These are phyloP conservation scores for Meyerozyma sp. DNA, from an alignment of 1,139 yeast genomes.

Conservation along the genomic window DNA sequence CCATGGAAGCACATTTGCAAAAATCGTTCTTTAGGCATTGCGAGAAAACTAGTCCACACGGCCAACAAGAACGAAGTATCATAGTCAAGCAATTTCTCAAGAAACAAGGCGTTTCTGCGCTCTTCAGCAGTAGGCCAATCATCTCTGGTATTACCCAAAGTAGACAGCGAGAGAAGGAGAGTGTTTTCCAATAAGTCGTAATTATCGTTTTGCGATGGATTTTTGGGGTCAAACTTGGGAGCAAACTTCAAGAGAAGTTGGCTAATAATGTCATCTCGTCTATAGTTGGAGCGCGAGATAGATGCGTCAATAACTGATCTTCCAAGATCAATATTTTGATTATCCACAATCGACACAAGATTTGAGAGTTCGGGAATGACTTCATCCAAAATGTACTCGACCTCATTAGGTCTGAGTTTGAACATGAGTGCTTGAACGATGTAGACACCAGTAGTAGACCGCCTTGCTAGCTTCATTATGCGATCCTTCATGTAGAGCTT, in stretches of 20 bases:
- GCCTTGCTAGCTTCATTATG: conserved; percentile 62
- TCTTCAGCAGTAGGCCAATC: conserved; percentile 94
- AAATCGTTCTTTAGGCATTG: conserved; percentile 53
- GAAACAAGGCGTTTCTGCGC: conserved; percentile 70
- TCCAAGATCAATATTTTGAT: conserved; percentile 66
- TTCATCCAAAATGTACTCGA: conserved; percentile 60
- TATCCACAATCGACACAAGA: conserved; percentile 45
- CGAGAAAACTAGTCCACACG: conserved; percentile 56
- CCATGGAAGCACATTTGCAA: conserved; percentile 80
- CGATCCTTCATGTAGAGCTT: conserved; percentile 69
- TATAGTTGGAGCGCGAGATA: conserved; percentile 50
- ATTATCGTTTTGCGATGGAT: conserved; percentile 25
- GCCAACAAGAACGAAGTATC: conserved; percentile 56
- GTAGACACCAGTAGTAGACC: conserved; percentile 79
- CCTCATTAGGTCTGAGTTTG: conserved; percentile 55
- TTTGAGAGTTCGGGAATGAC: conserved; percentile 64
- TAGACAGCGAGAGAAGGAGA: conserved; percentile 59
- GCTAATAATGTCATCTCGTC: conserved; percentile 58
- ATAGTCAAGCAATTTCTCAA: conserved; percentile 65
- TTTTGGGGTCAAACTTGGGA: conserved; percentile 35
- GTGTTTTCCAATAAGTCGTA: conserved; percentile 60
- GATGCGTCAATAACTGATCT: conserved; percentile 68
- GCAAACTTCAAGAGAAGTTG: conserved; percentile 59
- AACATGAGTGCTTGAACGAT: conserved; percentile 68
- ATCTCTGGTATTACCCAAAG: conserved; percentile 74